Evolutionary conservation across 1,284 basidiomycete genomes (phyloP).

Genomic region (Naganishia sp.): DNA sequence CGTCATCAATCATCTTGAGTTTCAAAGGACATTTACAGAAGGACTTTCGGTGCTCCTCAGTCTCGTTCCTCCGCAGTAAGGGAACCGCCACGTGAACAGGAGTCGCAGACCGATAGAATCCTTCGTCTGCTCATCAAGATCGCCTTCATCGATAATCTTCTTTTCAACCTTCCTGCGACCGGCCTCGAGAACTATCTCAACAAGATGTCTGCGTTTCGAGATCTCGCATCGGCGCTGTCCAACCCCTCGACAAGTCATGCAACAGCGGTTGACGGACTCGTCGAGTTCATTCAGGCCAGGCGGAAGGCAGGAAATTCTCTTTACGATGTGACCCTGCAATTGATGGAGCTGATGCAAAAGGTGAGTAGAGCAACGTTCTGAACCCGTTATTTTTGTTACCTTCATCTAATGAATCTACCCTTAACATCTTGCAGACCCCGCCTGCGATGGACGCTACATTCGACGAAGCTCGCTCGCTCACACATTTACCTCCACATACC

Average conservation of each 20-base stretch:
- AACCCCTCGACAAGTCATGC: conserved; percentile 21
- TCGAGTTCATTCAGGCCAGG: conserved; percentile 32
- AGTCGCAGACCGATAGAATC: neutral
- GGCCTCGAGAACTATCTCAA: neutral
- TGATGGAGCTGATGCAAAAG: conserved; percentile 34
- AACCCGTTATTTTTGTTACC: too few relatives aligned
- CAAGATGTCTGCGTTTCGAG: conserved; percentile 22
- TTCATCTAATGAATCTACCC: neutral
- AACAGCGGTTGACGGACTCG: conserved; percentile 31
- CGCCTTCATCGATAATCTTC: neutral
- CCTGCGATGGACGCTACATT: conserved; percentile 44
- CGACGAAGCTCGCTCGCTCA: conserved; percentile 46
- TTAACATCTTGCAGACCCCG: conserved; percentile 36
- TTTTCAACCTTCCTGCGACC: neutral
- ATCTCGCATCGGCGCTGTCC: conserved; percentile 17
- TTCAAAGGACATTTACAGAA: too few relatives aligned
- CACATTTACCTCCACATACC: conserved; percentile 49
- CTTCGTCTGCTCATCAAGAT: neutral
- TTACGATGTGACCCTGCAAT: conserved; percentile 30
- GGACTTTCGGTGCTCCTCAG: too few relatives aligned
- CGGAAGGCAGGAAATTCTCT: conserved; percentile 27
- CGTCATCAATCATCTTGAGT: too few relatives aligned
- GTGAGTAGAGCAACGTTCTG: conserved; percentile 6
- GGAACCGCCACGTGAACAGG: too few relatives aligned
- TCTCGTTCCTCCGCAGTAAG: too few relatives aligned